Evolutionary conservation across 2,329 filamentous ascomycete species (phyloP).

Genomic region (Zymoseptoria passerinii): DNA sequence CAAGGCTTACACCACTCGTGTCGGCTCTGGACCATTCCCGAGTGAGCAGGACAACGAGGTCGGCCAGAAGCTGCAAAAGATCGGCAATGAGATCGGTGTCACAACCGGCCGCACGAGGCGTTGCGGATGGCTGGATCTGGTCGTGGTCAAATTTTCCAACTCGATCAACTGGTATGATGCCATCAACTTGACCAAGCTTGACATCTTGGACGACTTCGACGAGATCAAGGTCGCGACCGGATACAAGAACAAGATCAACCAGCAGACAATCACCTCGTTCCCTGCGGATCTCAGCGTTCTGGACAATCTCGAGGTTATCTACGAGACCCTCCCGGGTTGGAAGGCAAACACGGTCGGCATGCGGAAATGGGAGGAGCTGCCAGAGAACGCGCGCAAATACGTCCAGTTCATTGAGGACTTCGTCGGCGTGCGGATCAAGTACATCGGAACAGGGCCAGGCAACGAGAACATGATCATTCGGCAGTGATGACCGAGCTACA

Average conservation of each 20-base stretch:
- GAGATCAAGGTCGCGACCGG: slow-evolving; percentile 66
- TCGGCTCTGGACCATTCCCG: slow-evolving; percentile 55
- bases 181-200: slow-evolving; percentile 59
- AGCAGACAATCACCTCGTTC: slow-evolving; percentile 52
- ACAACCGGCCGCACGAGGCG: slow-evolving; percentile 53
- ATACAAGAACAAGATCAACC: slow-evolving; percentile 49
- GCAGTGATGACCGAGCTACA: slow-evolving; percentile 17
- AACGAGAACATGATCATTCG: slow-evolving; percentile 57
- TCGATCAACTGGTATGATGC: slow-evolving; percentile 60
- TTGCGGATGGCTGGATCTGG: slow-evolving; percentile 60
- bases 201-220: slow-evolving; percentile 64
- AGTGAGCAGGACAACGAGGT: slow-evolving; percentile 54
- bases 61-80: slow-evolving; percentile 49
- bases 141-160: slow-evolving; percentile 58
- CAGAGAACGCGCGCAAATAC: slow-evolving; percentile 56
- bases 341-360: slow-evolving; percentile 53
- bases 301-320: slow-evolving; percentile 54
- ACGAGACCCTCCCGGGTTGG: slow-evolving; percentile 64
- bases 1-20: slow-evolving; percentile 57
- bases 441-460: slow-evolving; percentile 58
- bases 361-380: slow-evolving; percentile 55
- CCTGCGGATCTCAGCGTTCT: slow-evolving; percentile 55
- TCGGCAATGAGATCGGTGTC: slow-evolving; percentile 50
- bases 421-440: slow-evolving; percentile 54
- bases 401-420: slow-evolving; percentile 60